These are phyloP conservation scores for Mycena alexandri DNA, from an alignment of 768 basidiomycete genomes.

Conservation along the genomic window DNA sequence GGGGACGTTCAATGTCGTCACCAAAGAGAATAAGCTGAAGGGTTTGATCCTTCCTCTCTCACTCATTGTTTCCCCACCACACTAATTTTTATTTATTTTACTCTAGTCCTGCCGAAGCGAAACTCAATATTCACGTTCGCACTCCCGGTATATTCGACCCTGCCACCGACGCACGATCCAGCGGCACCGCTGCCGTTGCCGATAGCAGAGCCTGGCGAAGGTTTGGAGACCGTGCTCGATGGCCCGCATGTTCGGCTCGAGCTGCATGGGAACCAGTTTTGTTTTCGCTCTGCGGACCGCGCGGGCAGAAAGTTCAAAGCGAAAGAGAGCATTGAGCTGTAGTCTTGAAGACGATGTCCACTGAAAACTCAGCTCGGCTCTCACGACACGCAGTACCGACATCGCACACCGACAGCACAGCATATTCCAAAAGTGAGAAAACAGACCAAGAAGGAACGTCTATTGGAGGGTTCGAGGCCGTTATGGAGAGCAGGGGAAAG, in stretches of 20 bases:
- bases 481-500: too few species aligned
- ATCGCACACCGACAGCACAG: too few species aligned
- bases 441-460: too few species aligned
- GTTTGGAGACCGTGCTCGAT: slow-evolving; percentile 66
- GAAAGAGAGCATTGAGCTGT: slow-evolving; percentile 85
- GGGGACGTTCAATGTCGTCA: slow-evolving; percentile 88
- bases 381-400: too few species aligned
- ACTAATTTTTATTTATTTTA: background rate
- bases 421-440: too few species aligned
- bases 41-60: slow-evolving; percentile 57
- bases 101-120: slow-evolving; percentile 87
- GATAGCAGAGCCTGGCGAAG: slow-evolving; percentile 4
- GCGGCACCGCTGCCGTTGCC: slow-evolving; percentile 47
- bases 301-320: slow-evolving; percentile 89
- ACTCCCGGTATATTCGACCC: slow-evolving; percentile 76
- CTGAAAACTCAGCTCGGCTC: too few species aligned
- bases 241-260: slow-evolving; percentile 78
- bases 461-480: too few species aligned
- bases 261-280: slow-evolving; percentile 88
- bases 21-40: slow-evolving; percentile 75
- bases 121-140: slow-evolving; percentile 81
- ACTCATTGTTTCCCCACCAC: background rate
- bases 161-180: slow-evolving; percentile 50
- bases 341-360: slow-evolving; percentile 29
- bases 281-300: slow-evolving; percentile 84